Conservation (phyloP, 1,139 yeast species). For the Candida sanyaensis region DNA sequence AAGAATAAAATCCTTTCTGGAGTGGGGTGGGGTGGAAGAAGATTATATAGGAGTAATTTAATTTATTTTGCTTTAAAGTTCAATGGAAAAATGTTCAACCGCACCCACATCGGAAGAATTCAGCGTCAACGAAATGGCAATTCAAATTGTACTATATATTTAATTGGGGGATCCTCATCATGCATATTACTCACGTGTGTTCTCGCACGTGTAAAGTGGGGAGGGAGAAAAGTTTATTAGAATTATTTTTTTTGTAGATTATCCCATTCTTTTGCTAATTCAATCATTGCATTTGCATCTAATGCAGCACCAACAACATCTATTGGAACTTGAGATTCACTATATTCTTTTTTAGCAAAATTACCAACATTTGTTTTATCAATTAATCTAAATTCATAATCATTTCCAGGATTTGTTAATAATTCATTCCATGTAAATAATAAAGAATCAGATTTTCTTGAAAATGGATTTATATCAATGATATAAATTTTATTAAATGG, state of each 20-base stretch:
- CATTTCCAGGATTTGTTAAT: conserved; percentile 18
- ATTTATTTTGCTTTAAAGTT: too few relatives aligned
- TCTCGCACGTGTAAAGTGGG: neutral
- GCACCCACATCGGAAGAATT: neutral
- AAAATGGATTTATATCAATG: conserved; percentile 85
- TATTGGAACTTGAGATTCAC: conserved; percentile 88
- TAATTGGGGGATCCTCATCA: neutral
- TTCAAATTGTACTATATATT: neutral
- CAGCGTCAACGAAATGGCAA: neutral
- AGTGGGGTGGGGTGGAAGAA: neutral
- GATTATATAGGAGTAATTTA: neutral
- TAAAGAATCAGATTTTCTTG: conserved; percentile 72
- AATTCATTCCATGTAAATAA: conserved; percentile 87
- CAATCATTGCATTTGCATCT: conserved; percentile 64
- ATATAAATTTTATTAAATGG: conserved; percentile 67
- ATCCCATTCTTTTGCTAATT: conserved; percentile 62
- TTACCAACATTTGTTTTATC: conserved; percentile 67
- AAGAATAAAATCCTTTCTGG: neutral
- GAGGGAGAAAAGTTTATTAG: too few relatives aligned
- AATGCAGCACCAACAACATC: conserved; percentile 86
- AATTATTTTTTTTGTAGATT: conserved; percentile 11
- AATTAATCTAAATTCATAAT: conserved; percentile 58
- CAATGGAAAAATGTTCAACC: too few relatives aligned
- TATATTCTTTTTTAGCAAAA: conserved; percentile 77
- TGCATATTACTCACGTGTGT: too few relatives aligned